Evolutionary conservation across 2,329 filamentous ascomycete species (phyloP).

Genomic region (Fusarium sp.): DNA sequence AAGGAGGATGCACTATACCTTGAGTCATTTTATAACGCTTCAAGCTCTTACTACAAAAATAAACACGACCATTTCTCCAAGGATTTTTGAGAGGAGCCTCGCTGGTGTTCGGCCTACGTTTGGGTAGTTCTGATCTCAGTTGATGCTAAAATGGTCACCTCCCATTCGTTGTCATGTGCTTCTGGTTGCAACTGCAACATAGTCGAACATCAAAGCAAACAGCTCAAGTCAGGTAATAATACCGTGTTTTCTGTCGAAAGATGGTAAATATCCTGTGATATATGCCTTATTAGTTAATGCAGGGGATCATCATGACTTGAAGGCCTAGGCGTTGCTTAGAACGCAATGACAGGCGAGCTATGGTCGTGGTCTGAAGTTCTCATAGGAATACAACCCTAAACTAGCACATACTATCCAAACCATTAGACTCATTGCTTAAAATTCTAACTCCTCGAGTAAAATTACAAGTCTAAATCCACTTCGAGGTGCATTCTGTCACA

Average conservation of each 20-base stretch:
- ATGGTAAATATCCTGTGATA: background rate
- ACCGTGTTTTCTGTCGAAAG: background rate
- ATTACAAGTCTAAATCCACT: background rate
- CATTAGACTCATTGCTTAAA: background rate
- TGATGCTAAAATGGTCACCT: background rate
- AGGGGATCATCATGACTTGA: background rate
- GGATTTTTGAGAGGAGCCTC: background rate
- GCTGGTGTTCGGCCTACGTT: background rate
- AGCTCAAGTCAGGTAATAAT: accelerated
- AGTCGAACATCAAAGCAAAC: background rate
- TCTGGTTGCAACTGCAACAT: background rate
- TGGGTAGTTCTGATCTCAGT: background rate
- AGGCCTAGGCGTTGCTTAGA: too few species aligned
- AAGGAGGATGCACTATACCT: background rate
- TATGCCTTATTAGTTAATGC: background rate
- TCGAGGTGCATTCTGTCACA: background rate
- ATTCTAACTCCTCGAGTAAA: background rate
- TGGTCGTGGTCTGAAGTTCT: background rate
- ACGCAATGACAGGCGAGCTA: background rate
- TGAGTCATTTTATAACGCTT: background rate
- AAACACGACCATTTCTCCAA: background rate
- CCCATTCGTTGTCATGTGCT: background rate
- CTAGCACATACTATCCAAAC: too few species aligned
- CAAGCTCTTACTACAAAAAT: background rate
- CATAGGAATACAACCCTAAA: too few species aligned